Evolutionary conservation across 2,329 filamentous ascomycete genomes (phyloP).

Genomic region (Amauroascus niger): DNA sequence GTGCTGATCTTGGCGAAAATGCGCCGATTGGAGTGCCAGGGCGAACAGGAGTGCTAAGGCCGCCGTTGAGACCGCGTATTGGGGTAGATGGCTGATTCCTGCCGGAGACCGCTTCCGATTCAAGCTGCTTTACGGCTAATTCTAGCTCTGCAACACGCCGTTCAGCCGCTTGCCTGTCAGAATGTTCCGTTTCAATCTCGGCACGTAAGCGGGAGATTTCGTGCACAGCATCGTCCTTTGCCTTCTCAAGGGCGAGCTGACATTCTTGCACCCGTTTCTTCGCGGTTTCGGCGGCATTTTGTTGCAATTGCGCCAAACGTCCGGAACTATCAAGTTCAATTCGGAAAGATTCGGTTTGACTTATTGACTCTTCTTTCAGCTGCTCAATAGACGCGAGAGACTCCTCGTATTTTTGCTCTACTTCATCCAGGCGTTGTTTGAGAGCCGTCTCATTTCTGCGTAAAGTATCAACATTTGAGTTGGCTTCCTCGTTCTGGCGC

Average conservation of each 20-base stretch:
- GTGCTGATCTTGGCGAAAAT: conserved; percentile 47
- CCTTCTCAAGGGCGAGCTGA: conserved; percentile 46
- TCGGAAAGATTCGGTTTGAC: conserved; percentile 75
- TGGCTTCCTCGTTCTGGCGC: conserved; percentile 76
- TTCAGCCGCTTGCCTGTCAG: conserved; percentile 54
- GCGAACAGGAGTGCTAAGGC: conserved; percentile 42
- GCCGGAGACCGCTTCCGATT: conserved; percentile 42
- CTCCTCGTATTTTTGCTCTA: conserved; percentile 80
- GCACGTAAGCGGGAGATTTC: conserved; percentile 46
- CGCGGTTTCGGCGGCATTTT: conserved; percentile 50
- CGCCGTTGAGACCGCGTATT: conserved; percentile 44
- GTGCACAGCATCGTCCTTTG: conserved; percentile 53
- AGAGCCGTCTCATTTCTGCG: conserved; percentile 71
- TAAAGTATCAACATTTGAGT: conserved; percentile 63
- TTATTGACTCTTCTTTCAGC: conserved; percentile 70
- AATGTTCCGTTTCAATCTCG: conserved; percentile 47
- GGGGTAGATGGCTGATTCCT: conserved; percentile 45
- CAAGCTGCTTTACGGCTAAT: conserved; percentile 50
- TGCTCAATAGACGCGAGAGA: conserved; percentile 71
- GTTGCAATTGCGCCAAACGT: conserved; percentile 65
- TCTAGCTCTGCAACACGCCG: conserved; percentile 56
- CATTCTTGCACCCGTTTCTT: conserved; percentile 52
- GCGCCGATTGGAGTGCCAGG: conserved; percentile 41
- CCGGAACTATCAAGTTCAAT: conserved; percentile 74
- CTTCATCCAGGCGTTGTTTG: conserved; percentile 68